Evolutionary conservation across 176 grass and related monocot genomes (phyloP), one percentile per base, ranked within the genome.

Genomic region (Rhynchospora tenuis): DNA sequence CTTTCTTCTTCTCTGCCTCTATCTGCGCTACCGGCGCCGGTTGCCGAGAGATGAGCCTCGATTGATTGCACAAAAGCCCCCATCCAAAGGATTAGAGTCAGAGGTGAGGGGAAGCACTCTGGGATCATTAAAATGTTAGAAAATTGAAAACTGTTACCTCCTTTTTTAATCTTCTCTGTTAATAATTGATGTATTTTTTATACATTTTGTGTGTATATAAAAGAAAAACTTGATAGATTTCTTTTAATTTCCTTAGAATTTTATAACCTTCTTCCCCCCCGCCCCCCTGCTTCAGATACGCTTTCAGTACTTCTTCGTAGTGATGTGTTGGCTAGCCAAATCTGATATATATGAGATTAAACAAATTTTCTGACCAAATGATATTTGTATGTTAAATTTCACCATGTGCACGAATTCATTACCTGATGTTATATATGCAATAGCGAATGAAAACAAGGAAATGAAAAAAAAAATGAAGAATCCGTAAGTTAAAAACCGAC

Each of bases 1-100:
- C 12, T 80, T 31, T 57, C 31, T 84, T 84, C 83, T 82, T 46
- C 22, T 67, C 43, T 52, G 80, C 43, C 14, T 68, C 23, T 67
- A 68, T 51, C 8, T 82, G n/a, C 33, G 61, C 9, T 82, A 82
- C 47, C 45, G 47, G 27, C 80, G 61, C 17, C 31, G 20, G 5
- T 17, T 46, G 45, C 80, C 52, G 43, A 52, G 26, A 67, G 42
- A 68, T 0, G 17, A 33, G 17, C 14, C 45, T 9, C 61, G 68
- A 9, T 5, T 9, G 24, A 44, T 47, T 4, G 27, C 12, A 47
- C 33, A 64, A 31, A 81, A 23, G 58, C 17, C 6, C 6, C 4
- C 58, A 45, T 46, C 8, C 24, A 31, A 29, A 77, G 50, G 19
- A 29, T 77, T 15, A 56, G 50, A 51, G 15, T 77, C 27, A 56